These are phyloP conservation scores for Raffaelea albimanens DNA, from an alignment of 2,329 filamentous ascomycete species.

Conservation along the genomic window DNA sequence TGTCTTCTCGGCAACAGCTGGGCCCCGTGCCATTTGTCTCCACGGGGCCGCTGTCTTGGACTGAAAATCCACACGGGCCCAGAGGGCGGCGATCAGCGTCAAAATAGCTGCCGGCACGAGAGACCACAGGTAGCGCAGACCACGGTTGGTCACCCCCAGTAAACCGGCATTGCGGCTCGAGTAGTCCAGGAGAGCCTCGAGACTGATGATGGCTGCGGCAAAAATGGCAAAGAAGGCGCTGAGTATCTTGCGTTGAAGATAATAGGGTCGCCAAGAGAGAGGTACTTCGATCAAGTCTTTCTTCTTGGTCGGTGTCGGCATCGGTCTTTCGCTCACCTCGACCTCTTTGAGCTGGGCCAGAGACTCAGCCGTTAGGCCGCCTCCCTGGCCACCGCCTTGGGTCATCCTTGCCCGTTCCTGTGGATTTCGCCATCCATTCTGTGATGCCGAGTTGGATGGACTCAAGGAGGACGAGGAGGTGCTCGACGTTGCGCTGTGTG, in stretches of 20 bases:
- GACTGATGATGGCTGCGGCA: slow-evolving; percentile 17
- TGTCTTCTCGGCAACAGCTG: slow-evolving; percentile 14
- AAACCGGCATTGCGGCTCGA: slow-evolving; percentile 21
- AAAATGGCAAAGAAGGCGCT: slow-evolving; percentile 20
- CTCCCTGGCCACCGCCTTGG: too few relatives aligned
- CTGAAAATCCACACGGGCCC: slow-evolving; percentile 29
- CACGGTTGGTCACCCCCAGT: slow-evolving; percentile 8
- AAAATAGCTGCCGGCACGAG: slow-evolving; percentile 25
- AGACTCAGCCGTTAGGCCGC: too few relatives aligned
- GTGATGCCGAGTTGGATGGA: slow-evolving; percentile 15
- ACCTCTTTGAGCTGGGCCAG: slow-evolving; percentile 4
- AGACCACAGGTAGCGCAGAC: slow-evolving; percentile 25
- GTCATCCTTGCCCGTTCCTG: neutral
- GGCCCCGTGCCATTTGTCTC: slow-evolving; percentile 21
- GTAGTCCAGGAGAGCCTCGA: slow-evolving; percentile 21
- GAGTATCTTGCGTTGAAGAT: slow-evolving; percentile 23
- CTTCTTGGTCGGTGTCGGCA: slow-evolving; percentile 8
- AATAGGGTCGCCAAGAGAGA: slow-evolving; percentile 26
- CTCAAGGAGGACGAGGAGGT: slow-evolving; percentile 12
- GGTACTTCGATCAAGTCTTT: slow-evolving; percentile 17
- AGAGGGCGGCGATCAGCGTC: slow-evolving; percentile 22
- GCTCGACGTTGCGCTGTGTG: slow-evolving; percentile 8
- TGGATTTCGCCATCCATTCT: slow-evolving; percentile 7
- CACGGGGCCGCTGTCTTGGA: slow-evolving; percentile 27
- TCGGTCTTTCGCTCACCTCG: slow-evolving; percentile 1